Base-by-base conservation (phyloP, 2,329 filamentous ascomycete species). In the Ceratocystis alfenasii region DNA sequence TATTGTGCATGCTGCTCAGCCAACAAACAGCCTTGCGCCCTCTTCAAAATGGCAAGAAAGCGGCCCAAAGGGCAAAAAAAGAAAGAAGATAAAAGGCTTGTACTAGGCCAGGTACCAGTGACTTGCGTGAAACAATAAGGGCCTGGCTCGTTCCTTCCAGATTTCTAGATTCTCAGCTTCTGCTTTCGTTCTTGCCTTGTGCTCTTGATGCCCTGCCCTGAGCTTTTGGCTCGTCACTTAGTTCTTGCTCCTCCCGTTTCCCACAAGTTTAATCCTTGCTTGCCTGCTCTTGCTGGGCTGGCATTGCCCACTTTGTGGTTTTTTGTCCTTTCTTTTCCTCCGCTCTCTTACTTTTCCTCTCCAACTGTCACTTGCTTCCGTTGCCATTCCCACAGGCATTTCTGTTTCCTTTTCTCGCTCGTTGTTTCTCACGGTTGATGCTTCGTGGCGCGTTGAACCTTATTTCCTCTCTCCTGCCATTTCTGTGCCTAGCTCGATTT, bases 231-330 rank as follows among this genome's bases (percentile, higher is more conserved):
- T 63, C 10, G 7, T 45, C 41, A 48, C 22, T 55, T 53, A n/a
- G 20, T 59, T 50, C n/a, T 64, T 57, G n/a, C 33, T 64, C 48
- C 53, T 65, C 44, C 25, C 61, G 60, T 62, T 62, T 62, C 60
- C 36, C 60, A 62, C 41, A 62, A 41, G 60, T 62, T 62, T 63
- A 46, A 63, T 63, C 61, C 61, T 50, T 63, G 45, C 25, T 7
- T 44, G 25, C 1, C 12, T 57, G 20, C 15, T 57, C 30, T 46
- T 12, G 12, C 36, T 57, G 33, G 36, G 22, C 33, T 45, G 33
- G 15, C 20, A n/a, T 22, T 57, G n/a, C 22, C 45, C 22, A 57
- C 45, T 44, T 64, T 57, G 46, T 64, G 22, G 10, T 53, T 48
- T 57, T 64, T 22, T 57, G 36, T 64, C 36, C 44, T 64, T 50